Base-by-base conservation (phyloP, 352 stramenopile genomes). In the Globisporangium sylvaticum region DNA sequence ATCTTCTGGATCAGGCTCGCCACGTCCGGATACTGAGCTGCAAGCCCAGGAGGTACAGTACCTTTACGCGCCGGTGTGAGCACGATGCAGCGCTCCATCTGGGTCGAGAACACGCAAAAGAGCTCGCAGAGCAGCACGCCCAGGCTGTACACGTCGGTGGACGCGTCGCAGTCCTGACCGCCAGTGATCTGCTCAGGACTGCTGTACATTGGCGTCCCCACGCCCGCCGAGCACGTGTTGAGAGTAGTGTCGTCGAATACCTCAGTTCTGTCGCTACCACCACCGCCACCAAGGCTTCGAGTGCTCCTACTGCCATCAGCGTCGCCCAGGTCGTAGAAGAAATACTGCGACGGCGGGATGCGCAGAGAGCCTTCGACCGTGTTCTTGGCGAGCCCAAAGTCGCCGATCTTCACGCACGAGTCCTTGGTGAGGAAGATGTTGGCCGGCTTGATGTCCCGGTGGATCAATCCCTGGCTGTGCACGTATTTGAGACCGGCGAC, bases 311-410 rank as follows among this genome's bases (percentile, higher is more conserved):
- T 59, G 10, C 77, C 70, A 67, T 60, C 66, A 64, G 34, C 69
- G 25, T 3, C 67, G 66, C 46, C 76, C 66, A 18, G 65, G 31
- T 86, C 69, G 42, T 75, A 82, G 31, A 82, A 71, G 50, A 50
- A 50, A 10, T 88, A 90, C 34, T 81, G 80, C 18, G 77, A 83
- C 24, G 77, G 73, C 10, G 76, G 75, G 18, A 91, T 80, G 20
- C 87, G 79, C 27, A 90, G 63, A 59, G 73, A 84, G 48, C 63
- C 83, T 54, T 90, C 74, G 9, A 91, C 56, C 4, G 80, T 87
- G 64, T 89, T 88, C 66, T 90, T 92, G 8, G 87, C 87, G 25
- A 94, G 63, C 4, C 87, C 87, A 64, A 94, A 94, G 73, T 94
- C 87, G 27, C 84, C 87, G 64, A 94, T 93, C 69, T 93, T 93